These are phyloP conservation scores for Neoboletus subvelutipes DNA, from an alignment of 768 basidiomycete genomes.

Conservation along the genomic window DNA sequence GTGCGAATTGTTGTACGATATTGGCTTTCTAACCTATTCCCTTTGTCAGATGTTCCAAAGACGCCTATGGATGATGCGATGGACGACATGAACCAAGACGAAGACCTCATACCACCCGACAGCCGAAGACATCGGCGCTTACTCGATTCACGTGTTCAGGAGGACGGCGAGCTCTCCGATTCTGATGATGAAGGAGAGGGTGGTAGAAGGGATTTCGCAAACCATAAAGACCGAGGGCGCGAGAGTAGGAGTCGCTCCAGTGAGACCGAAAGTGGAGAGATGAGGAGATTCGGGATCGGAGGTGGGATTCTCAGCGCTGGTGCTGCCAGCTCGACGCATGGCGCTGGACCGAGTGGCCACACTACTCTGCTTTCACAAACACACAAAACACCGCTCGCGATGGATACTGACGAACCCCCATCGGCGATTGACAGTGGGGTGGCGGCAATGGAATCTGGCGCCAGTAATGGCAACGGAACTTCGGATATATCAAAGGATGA, in stretches of 20 bases:
- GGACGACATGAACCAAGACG: conserved; percentile 79
- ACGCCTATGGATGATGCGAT: conserved; percentile 81
- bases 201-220: conserved; percentile 67
- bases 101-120: conserved; percentile 78
- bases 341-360: conserved; percentile 75
- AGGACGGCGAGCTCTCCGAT: conserved; percentile 89
- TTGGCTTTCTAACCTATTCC: not conserved
- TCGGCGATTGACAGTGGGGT: conserved; percentile 22
- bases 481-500: conserved; percentile 24
- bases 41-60: conserved; percentile 70
- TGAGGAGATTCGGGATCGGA: conserved; percentile 61
- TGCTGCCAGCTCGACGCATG: conserved; percentile 53
- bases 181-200: conserved; percentile 98
- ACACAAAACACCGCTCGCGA: conserved; percentile 24
- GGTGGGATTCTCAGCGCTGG: conserved; percentile 72
- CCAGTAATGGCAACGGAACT: conserved; percentile 17
- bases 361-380: conserved; percentile 41
- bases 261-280: conserved; percentile 43
- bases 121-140: conserved; percentile 72
- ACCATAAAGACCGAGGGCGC: conserved; percentile 52
- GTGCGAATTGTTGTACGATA: not conserved
- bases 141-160: conserved; percentile 79
- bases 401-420: conserved; percentile 36
- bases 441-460: conserved; percentile 12
- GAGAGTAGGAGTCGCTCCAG: conserved; percentile 42